Percentiles rank a stretch among this genome's conserved stretches.
Conservation (phyloP, 2,329 filamentous ascomycete genomes). For the Aspergillus persii region DNA sequence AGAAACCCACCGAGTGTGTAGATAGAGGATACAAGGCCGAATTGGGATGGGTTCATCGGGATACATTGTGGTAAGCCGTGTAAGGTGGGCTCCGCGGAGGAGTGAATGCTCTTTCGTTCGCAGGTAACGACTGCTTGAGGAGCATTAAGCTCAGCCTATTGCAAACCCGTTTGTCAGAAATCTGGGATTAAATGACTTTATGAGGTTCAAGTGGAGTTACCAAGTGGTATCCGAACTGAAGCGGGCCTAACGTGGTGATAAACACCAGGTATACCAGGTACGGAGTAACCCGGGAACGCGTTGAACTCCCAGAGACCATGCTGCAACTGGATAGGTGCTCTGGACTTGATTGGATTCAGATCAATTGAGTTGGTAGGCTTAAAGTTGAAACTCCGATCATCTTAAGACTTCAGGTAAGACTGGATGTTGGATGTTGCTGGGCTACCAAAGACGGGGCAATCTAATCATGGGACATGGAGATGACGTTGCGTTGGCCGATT, state of each 20-base stretch:
- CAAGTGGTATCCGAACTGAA: conserved; percentile 93
- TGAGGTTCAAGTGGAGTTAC: conserved; percentile 49
- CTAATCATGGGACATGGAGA: too few relatives aligned
- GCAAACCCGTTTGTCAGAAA: conserved; percentile 10
- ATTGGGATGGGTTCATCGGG: conserved; percentile 76
- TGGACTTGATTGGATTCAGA: too few relatives aligned
- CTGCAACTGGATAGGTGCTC: conserved; percentile 1
- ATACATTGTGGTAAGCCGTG: conserved; percentile 68
- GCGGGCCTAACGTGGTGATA: conserved; percentile 76
- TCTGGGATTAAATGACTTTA: background rate
- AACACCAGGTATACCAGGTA: conserved; percentile 76
- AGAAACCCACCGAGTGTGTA: conserved; percentile 87
- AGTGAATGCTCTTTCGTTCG: conserved; percentile 57
- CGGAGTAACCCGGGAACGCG: conserved; percentile 55
- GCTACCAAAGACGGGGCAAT: too few relatives aligned
- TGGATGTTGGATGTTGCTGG: too few relatives aligned
- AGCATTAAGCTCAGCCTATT: conserved; percentile 86
- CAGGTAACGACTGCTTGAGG: conserved; percentile 93
- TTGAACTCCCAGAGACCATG: conserved; percentile 23
- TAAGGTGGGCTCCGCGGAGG: conserved; percentile 11
- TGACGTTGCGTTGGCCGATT: too few relatives aligned
- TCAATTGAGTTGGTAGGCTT: too few relatives aligned
- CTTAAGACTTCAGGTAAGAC: too few relatives aligned
- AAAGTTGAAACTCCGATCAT: too few relatives aligned
- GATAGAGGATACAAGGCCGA: conserved; percentile 83